Conservation (phyloP, 1,139 yeast species). For the Diutina rugosa region DNA sequence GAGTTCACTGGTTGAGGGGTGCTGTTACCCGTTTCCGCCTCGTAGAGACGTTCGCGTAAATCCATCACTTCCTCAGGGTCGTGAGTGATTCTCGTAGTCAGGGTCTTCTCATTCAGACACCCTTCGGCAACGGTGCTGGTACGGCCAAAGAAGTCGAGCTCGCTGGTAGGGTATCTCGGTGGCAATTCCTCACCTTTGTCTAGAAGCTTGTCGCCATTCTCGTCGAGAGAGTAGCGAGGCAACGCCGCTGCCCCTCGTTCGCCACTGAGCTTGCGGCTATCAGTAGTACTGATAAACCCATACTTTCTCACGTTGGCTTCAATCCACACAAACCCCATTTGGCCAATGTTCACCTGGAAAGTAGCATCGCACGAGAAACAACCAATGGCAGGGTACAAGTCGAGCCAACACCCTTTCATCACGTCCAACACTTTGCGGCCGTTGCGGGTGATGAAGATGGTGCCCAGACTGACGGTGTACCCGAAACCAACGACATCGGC, state of each 20-base stretch:
- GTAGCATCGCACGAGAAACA: slow-evolving; percentile 58
- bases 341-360: slow-evolving; percentile 80
- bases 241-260: slow-evolving; percentile 32
- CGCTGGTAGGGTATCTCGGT: slow-evolving; percentile 52
- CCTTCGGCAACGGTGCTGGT: slow-evolving; percentile 11
- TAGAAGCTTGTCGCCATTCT: slow-evolving; percentile 32
- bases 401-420: slow-evolving; percentile 64
- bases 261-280: slow-evolving; percentile 22
- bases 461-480: slow-evolving; percentile 65
- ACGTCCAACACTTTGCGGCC: slow-evolving; percentile 83
- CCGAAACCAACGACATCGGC: slow-evolving; percentile 95
- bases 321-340: slow-evolving; percentile 82
- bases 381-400: slow-evolving; percentile 86
- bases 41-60: slow-evolving; percentile 23
- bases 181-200: slow-evolving; percentile 69
- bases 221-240: slow-evolving; percentile 20
- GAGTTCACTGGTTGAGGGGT: not conserved
- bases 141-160: slow-evolving; percentile 52
- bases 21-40: slow-evolving; percentile 9
- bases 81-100: slow-evolving; percentile 10
- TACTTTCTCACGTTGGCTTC: slow-evolving; percentile 92
- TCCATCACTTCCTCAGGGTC: slow-evolving; percentile 30
- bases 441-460: slow-evolving; percentile 80
- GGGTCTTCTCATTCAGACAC: slow-evolving; percentile 5
- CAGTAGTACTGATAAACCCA: slow-evolving; percentile 68